A percentile compares a stretch with the other conserved stretches of the same genome.
Evolutionary conservation across 177 flowering plant genomes (phyloP).

Genomic region (Vitis hybrid): DNA sequence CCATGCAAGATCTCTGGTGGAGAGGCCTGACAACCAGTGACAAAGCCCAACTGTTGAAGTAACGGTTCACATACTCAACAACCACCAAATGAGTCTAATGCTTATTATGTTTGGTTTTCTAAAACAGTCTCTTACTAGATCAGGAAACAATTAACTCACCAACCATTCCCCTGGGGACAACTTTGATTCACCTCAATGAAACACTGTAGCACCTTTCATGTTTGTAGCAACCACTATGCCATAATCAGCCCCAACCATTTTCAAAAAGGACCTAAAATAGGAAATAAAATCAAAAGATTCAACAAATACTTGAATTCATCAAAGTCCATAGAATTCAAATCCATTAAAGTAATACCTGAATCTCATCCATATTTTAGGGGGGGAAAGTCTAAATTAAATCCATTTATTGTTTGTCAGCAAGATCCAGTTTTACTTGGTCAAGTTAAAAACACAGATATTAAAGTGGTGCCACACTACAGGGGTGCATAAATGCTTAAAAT

Average conservation of each 20-base stretch:
- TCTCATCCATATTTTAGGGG: too few relatives aligned
- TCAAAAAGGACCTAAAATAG: slow-evolving; percentile 29
- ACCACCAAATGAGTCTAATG: too few relatives aligned
- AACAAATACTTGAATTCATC: too few relatives aligned
- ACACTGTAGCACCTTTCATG: slow-evolving; percentile 33
- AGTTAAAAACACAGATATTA: too few relatives aligned
- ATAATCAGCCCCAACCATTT: slow-evolving; percentile 21
- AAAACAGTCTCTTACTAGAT: neutral
- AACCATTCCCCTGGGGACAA: slow-evolving; percentile 41
- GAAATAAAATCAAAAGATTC: neutral
- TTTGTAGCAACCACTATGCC: slow-evolving; percentile 32
- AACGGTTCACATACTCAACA: neutral
- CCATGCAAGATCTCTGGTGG: slow-evolving; percentile 41
- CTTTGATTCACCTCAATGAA: slow-evolving; percentile 50
- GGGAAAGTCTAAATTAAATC: too few relatives aligned
- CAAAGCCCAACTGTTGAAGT: neutral
- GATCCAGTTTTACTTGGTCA: too few relatives aligned
- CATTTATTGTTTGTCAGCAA: too few relatives aligned
- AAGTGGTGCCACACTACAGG: too few relatives aligned
- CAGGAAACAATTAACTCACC: slow-evolving; percentile 27
- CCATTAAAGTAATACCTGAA: too few relatives aligned
- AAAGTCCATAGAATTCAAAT: too few relatives aligned
- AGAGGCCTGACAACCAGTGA: slow-evolving; percentile 27
- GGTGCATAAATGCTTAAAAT: too few relatives aligned
- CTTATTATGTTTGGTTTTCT: too few relatives aligned